These are phyloP conservation scores for Alternaria solani DNA, from an alignment of 2,329 filamentous ascomycete species.

Conservation along the genomic window DNA sequence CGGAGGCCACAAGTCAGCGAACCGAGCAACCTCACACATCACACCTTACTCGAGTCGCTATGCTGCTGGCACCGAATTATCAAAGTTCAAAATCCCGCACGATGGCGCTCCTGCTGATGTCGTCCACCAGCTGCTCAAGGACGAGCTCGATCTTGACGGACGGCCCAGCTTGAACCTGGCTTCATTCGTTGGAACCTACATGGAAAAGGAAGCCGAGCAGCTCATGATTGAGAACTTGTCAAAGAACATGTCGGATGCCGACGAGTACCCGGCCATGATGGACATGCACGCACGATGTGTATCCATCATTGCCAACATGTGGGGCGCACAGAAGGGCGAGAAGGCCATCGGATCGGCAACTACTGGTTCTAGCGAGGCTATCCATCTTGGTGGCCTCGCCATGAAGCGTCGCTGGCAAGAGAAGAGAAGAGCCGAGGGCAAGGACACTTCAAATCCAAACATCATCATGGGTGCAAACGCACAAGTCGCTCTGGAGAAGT, in stretches of 20 bases:
- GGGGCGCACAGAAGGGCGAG: conserved; percentile 68
- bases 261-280: conserved; percentile 54
- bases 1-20: conserved; percentile 44
- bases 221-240: conserved; percentile 73
- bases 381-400: conserved; percentile 73
- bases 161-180: conserved; percentile 73
- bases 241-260: conserved; percentile 77
- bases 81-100: conserved; percentile 67
- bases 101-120: conserved; percentile 68
- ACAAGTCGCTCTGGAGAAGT: conserved; percentile 77
- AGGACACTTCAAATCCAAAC: conserved; percentile 71
- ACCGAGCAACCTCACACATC: conserved; percentile 57
- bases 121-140: conserved; percentile 67
- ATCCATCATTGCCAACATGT: conserved; percentile 72
- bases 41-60: conserved; percentile 67
- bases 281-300: conserved; percentile 72
- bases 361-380: conserved; percentile 75
- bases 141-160: conserved; percentile 52
- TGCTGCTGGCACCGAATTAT: conserved; percentile 62
- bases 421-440: conserved; percentile 65
- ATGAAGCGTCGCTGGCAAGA: conserved; percentile 76
- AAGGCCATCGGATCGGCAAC: conserved; percentile 74
- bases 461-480: conserved; percentile 79
- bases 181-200: conserved; percentile 74
- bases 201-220: conserved; percentile 70